Evolutionary conservation across 1,284 basidiomycete species (phyloP).

Genomic region (Cystobasidium pallidum): DNA sequence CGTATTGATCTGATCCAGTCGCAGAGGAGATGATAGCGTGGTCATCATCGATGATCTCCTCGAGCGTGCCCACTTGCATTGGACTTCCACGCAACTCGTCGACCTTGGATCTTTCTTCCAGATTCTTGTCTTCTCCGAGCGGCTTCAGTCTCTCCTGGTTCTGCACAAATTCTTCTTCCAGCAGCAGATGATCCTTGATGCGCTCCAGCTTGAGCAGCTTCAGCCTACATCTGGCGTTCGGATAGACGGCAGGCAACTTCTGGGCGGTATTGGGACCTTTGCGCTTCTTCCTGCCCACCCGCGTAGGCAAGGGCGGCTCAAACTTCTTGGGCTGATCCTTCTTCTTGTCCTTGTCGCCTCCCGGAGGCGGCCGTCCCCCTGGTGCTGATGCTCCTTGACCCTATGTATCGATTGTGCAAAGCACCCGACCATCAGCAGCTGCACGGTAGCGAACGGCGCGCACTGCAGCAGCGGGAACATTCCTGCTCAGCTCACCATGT

Average conservation of each 20-base stretch:
- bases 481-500: background rate
- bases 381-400: constrained; percentile 46
- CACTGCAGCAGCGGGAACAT: background rate
- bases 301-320: constrained; percentile 97
- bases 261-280: constrained; percentile 88
- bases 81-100: constrained; percentile 94
- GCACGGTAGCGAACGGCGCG: background rate
- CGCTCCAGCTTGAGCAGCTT: constrained; percentile 95
- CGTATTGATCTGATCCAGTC: constrained; percentile 96
- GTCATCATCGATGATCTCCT: constrained; percentile 99
- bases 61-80: constrained; percentile 95
- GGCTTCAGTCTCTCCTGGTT: constrained; percentile 91
- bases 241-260: constrained; percentile 90
- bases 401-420: constrained; percentile 11
- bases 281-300: constrained; percentile 87
- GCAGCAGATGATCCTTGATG: constrained; percentile 95
- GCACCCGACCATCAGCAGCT: background rate
- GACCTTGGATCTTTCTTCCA: constrained; percentile 89
- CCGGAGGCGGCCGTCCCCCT: constrained; percentile 42
- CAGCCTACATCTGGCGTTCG: constrained; percentile 92
- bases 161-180: constrained; percentile 89
- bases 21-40: constrained; percentile 96
- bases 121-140: constrained; percentile 89
- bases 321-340: constrained; percentile 70
- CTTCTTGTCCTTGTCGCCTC: constrained; percentile 50